Conservation (phyloP, 2,329 filamentous ascomycete species). For the Beauveria sp. region DNA sequence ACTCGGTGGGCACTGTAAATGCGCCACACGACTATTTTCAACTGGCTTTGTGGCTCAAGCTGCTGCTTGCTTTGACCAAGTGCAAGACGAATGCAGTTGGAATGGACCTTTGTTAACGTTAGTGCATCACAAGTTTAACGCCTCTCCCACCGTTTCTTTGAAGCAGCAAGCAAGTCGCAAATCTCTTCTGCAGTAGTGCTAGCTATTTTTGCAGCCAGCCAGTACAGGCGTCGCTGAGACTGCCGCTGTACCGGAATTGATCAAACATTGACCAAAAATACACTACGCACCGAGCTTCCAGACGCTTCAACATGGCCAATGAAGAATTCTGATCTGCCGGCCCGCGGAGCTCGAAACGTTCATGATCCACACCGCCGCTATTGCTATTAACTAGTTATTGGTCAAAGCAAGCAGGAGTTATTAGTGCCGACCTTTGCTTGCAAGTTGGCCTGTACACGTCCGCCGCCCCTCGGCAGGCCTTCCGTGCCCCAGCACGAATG, state of each 20-base stretch:
- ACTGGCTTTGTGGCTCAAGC: background rate
- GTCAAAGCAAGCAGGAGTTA: background rate
- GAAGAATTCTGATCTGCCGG: background rate
- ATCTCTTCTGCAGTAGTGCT: no score
- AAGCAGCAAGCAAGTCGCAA: no score
- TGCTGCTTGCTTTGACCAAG: background rate
- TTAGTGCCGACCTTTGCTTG: background rate
- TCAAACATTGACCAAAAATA: background rate
- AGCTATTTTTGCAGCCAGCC: no score
- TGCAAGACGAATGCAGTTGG: no score
- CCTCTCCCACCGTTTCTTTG: no score
- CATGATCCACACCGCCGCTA: background rate
- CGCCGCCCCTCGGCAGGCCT: background rate
- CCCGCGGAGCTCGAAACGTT: background rate
- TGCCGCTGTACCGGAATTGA: background rate
- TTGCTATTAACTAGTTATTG: no score
- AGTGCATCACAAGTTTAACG: no score
- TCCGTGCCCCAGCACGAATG: background rate
- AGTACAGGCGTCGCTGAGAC: no score
- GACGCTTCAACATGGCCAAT: no score
- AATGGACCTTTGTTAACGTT: no score
- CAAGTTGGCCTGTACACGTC: no score
- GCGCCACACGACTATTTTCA: conserved; percentile 5
- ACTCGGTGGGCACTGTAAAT: background rate
- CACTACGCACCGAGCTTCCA: background rate